phyloP scores from a whole-genome alignment of 208 protist genomes.

The Trypanosomatidae sp. region DNA sequence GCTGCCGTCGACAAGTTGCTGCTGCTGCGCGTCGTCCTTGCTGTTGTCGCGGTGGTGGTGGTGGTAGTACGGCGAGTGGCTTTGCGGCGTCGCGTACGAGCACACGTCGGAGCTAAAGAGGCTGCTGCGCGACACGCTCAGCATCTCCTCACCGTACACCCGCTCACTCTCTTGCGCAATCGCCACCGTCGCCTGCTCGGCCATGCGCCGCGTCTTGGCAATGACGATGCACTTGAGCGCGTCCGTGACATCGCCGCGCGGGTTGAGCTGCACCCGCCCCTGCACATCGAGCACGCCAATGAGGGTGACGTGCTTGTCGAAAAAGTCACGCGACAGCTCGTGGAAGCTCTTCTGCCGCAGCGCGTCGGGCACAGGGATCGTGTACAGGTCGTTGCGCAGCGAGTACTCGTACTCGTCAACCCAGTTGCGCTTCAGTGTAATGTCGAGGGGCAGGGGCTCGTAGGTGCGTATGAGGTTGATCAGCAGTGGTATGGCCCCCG shows the following conservation, averaged over 20 bases:
- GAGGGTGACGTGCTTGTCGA: conserved; percentile 41
- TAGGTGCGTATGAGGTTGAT: conserved; percentile 76
- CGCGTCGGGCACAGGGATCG: conserved; percentile 31
- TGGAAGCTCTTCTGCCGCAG: conserved; percentile 44
- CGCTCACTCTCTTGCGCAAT: conserved; percentile 25
- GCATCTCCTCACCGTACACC: conserved; percentile 41
- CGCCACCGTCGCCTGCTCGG: conserved; percentile 17
- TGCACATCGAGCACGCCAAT: conserved; percentile 45
- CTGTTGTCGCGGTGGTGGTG: not conserved
- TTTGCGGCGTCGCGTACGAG: conserved; percentile 9
- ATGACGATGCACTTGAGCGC: conserved; percentile 54
- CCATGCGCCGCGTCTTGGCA: conserved; percentile 31
- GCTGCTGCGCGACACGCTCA: conserved; percentile 19
- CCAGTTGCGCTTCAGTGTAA: conserved; percentile 31
- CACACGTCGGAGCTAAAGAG: conserved; percentile 3
- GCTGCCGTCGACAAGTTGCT: too few species aligned
- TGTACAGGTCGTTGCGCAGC: conserved; percentile 62
- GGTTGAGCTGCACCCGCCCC: conserved; percentile 57
- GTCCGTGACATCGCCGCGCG: conserved; percentile 24
- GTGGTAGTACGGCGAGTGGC: not conserved
- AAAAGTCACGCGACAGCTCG: conserved; percentile 34
- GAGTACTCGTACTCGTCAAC: conserved; percentile 77
- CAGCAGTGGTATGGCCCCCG: conserved; percentile 62
- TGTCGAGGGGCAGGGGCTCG: conserved; percentile 40
- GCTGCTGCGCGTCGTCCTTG: not conserved